phyloP scores from a whole-genome alignment of 139 green algal species.

The Mychonastes homosphaera region DNA sequence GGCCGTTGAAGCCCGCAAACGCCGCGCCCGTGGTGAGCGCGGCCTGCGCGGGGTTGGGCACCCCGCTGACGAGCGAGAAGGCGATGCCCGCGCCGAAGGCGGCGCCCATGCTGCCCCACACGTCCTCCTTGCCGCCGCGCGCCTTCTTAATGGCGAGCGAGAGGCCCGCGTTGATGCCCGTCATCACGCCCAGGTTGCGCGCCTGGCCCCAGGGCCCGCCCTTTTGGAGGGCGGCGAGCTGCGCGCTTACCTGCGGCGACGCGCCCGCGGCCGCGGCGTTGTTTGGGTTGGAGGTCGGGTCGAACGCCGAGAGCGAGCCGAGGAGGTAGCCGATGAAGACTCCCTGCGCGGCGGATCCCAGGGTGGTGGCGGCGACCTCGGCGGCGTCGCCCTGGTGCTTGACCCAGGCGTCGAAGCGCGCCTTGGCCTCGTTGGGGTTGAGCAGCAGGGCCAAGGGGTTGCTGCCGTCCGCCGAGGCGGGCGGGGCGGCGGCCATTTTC shows the following conservation, averaged over 20 bases:
- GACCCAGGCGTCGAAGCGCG: conserved; percentile 40
- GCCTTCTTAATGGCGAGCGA: conserved; percentile 55
- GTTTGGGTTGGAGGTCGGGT: conserved; percentile 21
- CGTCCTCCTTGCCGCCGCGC: conserved; percentile 63
- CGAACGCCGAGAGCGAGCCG: conserved; percentile 44
- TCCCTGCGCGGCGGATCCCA: conserved; percentile 33
- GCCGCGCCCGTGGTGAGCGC: conserved; percentile 24
- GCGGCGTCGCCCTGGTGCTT: conserved; percentile 40
- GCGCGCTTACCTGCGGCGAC: conserved; percentile 20
- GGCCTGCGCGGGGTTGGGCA: conserved; percentile 21
- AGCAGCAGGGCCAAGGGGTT: neutral
- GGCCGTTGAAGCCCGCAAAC: conserved; percentile 77
- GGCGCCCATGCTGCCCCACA: conserved; percentile 62
- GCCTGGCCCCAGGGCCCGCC: conserved; percentile 63
- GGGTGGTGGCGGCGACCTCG: conserved; percentile 37
- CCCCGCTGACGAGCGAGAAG: conserved; percentile 64
- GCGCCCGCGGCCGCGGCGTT: neutral
- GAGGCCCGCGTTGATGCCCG: conserved; percentile 74
- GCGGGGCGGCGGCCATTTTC: no score
- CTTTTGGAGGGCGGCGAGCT: conserved; percentile 43
- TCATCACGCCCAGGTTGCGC: conserved; percentile 91
- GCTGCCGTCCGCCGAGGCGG: no score
- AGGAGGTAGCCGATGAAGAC: conserved; percentile 59
- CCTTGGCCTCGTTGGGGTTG: conserved; percentile 24
- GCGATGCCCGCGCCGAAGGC: conserved; percentile 65